Evolutionary conservation across 1,284 basidiomycete species (phyloP).

Genomic region (Leccinum olivaceoglutinosum): DNA sequence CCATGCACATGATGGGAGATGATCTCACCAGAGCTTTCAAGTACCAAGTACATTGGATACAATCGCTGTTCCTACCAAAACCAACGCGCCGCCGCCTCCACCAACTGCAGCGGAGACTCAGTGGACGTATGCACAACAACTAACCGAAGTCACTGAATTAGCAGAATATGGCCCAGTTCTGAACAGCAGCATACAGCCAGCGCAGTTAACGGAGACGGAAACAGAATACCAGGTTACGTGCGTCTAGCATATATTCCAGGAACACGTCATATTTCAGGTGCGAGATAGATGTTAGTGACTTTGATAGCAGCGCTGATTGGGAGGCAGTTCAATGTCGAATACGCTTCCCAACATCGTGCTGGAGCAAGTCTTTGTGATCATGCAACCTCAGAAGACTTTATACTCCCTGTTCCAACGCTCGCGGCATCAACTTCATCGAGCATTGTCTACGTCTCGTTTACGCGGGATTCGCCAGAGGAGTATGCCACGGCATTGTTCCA

Average conservation of each 20-base stretch:
- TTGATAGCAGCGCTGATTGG: constrained; percentile 5
- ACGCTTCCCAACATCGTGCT: constrained; percentile 98
- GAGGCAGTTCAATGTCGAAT: constrained; percentile 88
- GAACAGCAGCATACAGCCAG: constrained; percentile 79
- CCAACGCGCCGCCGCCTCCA: constrained; percentile 59
- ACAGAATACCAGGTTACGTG: constrained; percentile 95
- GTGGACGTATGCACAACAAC: constrained; percentile 82
- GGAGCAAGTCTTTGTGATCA: constrained; percentile 93
- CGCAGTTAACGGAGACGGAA: constrained; percentile 91
- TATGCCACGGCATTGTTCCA: constrained; percentile 86
- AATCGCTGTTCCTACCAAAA: constrained; percentile 65
- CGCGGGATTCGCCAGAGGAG: constrained; percentile 69
- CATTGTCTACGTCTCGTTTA: constrained; percentile 92
- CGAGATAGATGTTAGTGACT: background rate
- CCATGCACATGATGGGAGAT: constrained; percentile 1
- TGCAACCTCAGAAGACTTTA: constrained; percentile 89
- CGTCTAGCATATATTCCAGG: constrained; percentile 96
- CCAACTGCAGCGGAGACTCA: constrained; percentile 78
- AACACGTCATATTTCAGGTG: constrained; percentile 95
- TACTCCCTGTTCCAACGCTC: constrained; percentile 78
- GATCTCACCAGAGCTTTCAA: constrained; percentile 25
- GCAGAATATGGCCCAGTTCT: constrained; percentile 82
- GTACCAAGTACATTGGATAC: constrained; percentile 59
- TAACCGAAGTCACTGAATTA: constrained; percentile 85
- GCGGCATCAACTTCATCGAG: constrained; percentile 69